Evolutionary conservation across 2,329 filamentous ascomycete genomes (phyloP).

Genomic region (Hansfordia pulvinata): DNA sequence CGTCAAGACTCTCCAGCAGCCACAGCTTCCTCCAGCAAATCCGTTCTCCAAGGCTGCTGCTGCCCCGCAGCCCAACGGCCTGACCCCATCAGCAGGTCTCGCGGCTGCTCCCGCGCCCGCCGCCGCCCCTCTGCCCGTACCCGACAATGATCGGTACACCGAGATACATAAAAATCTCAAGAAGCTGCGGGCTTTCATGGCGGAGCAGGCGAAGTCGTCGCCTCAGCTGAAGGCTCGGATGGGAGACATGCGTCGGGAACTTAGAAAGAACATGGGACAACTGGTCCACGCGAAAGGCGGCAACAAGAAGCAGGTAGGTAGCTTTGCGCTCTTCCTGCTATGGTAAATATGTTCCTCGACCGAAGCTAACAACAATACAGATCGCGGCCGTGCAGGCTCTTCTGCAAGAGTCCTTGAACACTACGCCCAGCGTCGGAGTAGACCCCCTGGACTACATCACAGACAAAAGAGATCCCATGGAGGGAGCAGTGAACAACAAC

Average conservation of each 20-base stretch:
- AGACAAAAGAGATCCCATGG: conserved; percentile 27
- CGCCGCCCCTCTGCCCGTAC: conserved; percentile 1
- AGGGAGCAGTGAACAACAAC: conserved; percentile 37
- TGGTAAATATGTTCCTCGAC: too few relatives aligned
- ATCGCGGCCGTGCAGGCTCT: conserved; percentile 32
- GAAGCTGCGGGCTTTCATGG: conserved; percentile 31
- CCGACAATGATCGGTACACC: conserved; percentile 26
- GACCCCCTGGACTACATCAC: conserved; percentile 41
- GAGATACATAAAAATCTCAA: conserved; percentile 58
- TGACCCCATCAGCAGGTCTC: conserved; percentile 2
- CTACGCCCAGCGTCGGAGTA: conserved; percentile 35
- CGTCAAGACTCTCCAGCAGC: conserved; percentile 1
- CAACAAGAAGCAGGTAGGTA: conserved; percentile 42
- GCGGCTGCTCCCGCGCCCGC: conserved; percentile 2
- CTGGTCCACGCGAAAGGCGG: conserved; percentile 50
- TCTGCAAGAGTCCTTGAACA: conserved; percentile 37
- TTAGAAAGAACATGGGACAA: conserved; percentile 62
- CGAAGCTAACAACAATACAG: conserved; percentile 19
- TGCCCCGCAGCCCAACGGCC: conserved; percentile 7
- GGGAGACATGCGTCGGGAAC: conserved; percentile 58
- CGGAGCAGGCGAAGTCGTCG: conserved; percentile 39
- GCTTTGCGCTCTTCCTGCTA: too few relatives aligned
- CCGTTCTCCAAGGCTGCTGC: conserved; percentile 3
- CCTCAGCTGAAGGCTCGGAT: conserved; percentile 47
- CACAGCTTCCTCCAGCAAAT: conserved; percentile 3